phyloP scores from a whole-genome alignment of 2,329 filamentous ascomycete species.

The Paecilomyces niveus region DNA sequence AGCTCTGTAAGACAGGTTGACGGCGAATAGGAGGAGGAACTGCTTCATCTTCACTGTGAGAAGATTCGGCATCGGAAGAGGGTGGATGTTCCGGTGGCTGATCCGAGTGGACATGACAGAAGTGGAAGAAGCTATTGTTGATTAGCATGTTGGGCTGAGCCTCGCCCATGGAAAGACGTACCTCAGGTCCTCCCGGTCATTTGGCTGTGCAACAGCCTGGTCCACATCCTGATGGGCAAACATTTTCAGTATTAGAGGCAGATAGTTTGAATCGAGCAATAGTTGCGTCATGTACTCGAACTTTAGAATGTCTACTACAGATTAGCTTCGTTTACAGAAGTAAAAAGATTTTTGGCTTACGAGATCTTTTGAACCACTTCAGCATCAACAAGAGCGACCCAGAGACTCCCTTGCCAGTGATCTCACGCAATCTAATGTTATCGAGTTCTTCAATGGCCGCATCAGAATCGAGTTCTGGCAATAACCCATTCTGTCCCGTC shows the following conservation, averaged over 20 bases:
- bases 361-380: conserved; percentile 95
- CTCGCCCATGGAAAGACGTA: conserved; percentile 31
- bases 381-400: conserved; percentile 77
- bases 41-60: conserved; percentile 60
- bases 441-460: conserved; percentile 67
- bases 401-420: conserved; percentile 86
- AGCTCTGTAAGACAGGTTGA: conserved; percentile 44
- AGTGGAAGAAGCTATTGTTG: conserved; percentile 70
- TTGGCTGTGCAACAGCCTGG: conserved; percentile 76
- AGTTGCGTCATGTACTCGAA: conserved; percentile 95
- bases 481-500: conserved; percentile 10
- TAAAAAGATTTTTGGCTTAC: conserved; percentile 46
- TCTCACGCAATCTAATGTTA: conserved; percentile 72
- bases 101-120: conserved; percentile 69
- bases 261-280: conserved; percentile 87
- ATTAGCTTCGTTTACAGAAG: conserved; percentile 8
- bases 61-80: conserved; percentile 27
- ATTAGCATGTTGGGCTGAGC: conserved; percentile 7
- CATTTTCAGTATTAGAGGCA: conserved; percentile 85
- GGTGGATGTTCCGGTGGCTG: conserved; percentile 39
- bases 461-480: conserved; percentile 23
- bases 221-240: conserved; percentile 94
- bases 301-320: conserved; percentile 69
- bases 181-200: conserved; percentile 76
- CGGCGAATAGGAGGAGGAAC: conserved; percentile 72